phyloP scores from a whole-genome alignment of 2,329 filamentous ascomycete species.

The Cladosporium sp. region DNA sequence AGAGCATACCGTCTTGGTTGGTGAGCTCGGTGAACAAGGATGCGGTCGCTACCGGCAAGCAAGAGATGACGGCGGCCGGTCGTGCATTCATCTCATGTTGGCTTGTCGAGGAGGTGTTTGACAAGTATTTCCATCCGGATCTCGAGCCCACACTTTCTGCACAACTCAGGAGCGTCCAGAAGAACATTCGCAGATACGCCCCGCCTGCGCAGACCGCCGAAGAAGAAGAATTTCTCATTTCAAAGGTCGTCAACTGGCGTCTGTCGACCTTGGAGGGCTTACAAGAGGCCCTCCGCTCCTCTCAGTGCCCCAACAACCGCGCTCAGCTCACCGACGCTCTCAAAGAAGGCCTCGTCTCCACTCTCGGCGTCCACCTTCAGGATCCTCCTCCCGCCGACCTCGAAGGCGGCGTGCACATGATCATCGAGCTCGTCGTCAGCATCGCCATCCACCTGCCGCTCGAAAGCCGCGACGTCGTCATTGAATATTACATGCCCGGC shows the following conservation, averaged over 20 bases:
- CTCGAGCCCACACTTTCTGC: constrained; percentile 70
- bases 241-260: constrained; percentile 87
- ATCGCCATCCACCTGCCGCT: constrained; percentile 81
- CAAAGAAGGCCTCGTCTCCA: constrained; percentile 63
- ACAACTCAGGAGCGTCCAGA: constrained; percentile 78
- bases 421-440: constrained; percentile 81
- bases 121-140: constrained; percentile 85
- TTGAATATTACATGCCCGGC: constrained; percentile 78
- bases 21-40: constrained; percentile 74
- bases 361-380: constrained; percentile 65
- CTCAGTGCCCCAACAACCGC: constrained; percentile 60
- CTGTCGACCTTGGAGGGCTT: constrained; percentile 92
- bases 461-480: constrained; percentile 83
- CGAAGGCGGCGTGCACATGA: constrained; percentile 85
- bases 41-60: constrained; percentile 77
- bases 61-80: constrained; percentile 96
- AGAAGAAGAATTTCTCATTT: constrained; percentile 79
- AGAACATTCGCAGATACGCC: constrained; percentile 74
- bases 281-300: constrained; percentile 59
- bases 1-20: constrained; percentile 72
- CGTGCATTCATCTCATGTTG: constrained; percentile 82
- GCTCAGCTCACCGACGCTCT: constrained; percentile 50
- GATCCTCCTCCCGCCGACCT: constrained; percentile 74
- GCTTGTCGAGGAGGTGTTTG: constrained; percentile 86
- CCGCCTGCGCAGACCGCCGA: constrained; percentile 70